A percentile compares a stretch with the other conserved stretches of the same genome.
phyloP scores from a whole-genome alignment of 1,284 basidiomycete species.

The Papiliotrema fonsecae region DNA sequence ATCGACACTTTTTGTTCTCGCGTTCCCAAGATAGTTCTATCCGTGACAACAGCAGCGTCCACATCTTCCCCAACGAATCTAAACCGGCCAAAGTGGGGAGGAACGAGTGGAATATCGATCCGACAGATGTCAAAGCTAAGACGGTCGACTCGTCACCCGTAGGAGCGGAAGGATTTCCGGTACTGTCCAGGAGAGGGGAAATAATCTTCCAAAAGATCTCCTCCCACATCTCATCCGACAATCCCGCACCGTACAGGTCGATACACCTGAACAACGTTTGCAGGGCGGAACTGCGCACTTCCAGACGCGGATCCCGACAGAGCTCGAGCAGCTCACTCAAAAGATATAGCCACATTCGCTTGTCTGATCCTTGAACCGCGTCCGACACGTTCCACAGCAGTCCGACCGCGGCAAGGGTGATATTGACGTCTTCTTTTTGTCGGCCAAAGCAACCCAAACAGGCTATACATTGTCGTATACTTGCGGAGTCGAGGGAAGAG shows the following conservation, averaged over 20 bases:
- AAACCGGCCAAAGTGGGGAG: constrained; percentile 68
- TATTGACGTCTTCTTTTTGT: constrained; percentile 85
- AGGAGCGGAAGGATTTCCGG: constrained; percentile 33
- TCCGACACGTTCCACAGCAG: constrained; percentile 91
- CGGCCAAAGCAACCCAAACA: constrained; percentile 86
- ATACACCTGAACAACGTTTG: constrained; percentile 91
- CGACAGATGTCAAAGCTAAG: constrained; percentile 77
- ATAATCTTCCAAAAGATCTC: constrained; percentile 82
- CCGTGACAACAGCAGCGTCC: constrained; percentile 65
- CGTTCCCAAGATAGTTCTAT: constrained; percentile 64
- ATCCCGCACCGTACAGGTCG: constrained; percentile 81
- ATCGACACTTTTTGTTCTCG: constrained; percentile 65
- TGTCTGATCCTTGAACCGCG: constrained; percentile 76
- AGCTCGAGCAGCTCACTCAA: constrained; percentile 76
- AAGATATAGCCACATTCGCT: constrained; percentile 85
- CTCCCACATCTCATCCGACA: constrained; percentile 77
- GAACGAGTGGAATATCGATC: constrained; percentile 77
- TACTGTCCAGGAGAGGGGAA: constrained; percentile 76
- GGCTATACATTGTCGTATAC: constrained; percentile 79
- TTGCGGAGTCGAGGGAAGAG: constrained; percentile 68
- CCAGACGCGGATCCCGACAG: constrained; percentile 73
- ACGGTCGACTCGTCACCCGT: constrained; percentile 77
- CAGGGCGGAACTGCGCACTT: constrained; percentile 88
- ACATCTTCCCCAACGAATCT: constrained; percentile 63
- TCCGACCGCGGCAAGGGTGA: constrained; percentile 85